Evolutionary conservation across 1,284 basidiomycete genomes (phyloP), one percentile per base, ranked within the genome.

Genomic region (Rhodotorula sp.): DNA sequence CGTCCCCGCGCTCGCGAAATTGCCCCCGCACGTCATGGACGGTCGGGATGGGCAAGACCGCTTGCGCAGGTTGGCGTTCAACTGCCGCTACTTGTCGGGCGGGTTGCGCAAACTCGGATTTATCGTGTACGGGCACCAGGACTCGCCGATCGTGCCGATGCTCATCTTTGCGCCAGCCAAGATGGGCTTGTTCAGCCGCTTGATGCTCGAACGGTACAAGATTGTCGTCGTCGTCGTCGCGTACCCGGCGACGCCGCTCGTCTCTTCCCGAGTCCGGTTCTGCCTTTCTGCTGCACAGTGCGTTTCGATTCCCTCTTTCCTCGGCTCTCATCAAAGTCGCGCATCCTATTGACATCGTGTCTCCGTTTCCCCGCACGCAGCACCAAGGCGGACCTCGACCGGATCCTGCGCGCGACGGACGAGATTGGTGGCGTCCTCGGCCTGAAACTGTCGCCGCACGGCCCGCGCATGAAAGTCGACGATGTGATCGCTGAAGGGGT

Each of bases 371-470:
- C 28, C 28, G n/a, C 54, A 3, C 28, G n/a, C 54, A 55, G 54
- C 84, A 98, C 95, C 69, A 99, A 99, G 84, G 89, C 94, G 79
- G 97, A 99, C 79, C 88, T 99, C 66, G 95, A 99, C 83, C 84
- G 85, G 43, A 83, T 99, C 48, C 84, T 99, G 58, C 84, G 86
- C 56, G 95, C 95, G 10, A 94, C 91, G 79, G 93, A 97, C 82
- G 95, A 98, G 82, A 85, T 99, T 72, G 95, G 97, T 43, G 88
- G 90, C 78, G 80, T 92, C 47, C 84, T 99, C 68, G 90, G 93
- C 80, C 83, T 99, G 82, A 83, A 83, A 77, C 77, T 83, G 48
- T 74, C 72, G 60, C 78, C 77, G 5, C 79, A 84, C 38, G 62
- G 66, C 1, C 50, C 60, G 23, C 60, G 69, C 34, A 85, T 86